phyloP scores from a whole-genome alignment of 371 early-diverging fungal species.

The Blakeslea trispora region DNA sequence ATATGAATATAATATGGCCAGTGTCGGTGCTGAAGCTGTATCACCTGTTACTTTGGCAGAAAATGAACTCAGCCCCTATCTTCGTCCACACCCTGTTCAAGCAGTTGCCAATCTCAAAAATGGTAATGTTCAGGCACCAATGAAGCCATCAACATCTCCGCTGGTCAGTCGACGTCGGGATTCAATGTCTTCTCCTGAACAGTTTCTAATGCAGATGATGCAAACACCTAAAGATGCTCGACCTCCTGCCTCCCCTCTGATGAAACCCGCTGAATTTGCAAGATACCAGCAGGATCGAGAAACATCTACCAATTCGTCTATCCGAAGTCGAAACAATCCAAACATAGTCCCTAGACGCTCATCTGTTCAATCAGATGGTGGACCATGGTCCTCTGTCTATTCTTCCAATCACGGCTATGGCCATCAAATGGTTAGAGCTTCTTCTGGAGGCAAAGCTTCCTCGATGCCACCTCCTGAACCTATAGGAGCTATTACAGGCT shows the following conservation, averaged over 20 bases:
- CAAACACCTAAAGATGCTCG: conserved; percentile 22
- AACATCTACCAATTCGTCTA: conserved; percentile 27
- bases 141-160: conserved; percentile 41
- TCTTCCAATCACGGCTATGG: conserved; percentile 7
- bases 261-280: conserved; percentile 28
- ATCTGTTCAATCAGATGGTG: conserved; percentile 33
- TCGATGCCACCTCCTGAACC: not conserved
- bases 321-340: conserved; percentile 12
- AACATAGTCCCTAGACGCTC: conserved; percentile 22
- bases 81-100: conserved; percentile 11
- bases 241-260: conserved; percentile 19
- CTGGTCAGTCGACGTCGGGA: conserved; percentile 34
- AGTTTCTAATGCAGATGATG: conserved; percentile 38
- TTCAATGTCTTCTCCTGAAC: conserved; percentile 48
- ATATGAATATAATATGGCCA: conserved; percentile 19
- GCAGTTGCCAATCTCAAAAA: not conserved
- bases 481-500: not conserved
- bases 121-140: conserved; percentile 16
- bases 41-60: conserved; percentile 12
- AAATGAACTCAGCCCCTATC: conserved; percentile 20
- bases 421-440: conserved; percentile 20
- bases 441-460: conserved; percentile 18
- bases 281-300: conserved; percentile 33
- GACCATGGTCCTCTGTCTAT: conserved; percentile 16
- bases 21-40: conserved; percentile 1